phyloP scores from a whole-genome alignment of 2,329 filamentous ascomycete species.

The Fusarium marasasianum region DNA sequence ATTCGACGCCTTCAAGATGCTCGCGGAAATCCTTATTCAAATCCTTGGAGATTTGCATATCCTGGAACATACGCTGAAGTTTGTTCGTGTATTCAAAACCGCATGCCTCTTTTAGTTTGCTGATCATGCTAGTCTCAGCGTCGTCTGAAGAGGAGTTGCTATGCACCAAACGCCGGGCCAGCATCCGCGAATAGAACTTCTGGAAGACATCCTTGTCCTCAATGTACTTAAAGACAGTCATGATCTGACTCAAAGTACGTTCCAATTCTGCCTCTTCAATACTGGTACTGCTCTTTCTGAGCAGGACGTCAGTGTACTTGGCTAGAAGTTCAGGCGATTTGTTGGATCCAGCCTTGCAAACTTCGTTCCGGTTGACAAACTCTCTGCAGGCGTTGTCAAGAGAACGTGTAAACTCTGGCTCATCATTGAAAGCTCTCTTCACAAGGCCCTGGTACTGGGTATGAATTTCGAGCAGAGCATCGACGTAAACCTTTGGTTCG shows the following conservation, averaged over 20 bases:
- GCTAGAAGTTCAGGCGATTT: slow-evolving; percentile 94
- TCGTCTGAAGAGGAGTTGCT: slow-evolving; percentile 96
- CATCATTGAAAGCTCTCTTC: slow-evolving; percentile 90
- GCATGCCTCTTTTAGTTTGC: slow-evolving; percentile 97
- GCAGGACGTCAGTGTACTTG: slow-evolving; percentile 91
- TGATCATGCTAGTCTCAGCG: slow-evolving; percentile 99
- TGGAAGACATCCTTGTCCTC: slow-evolving; percentile 99
- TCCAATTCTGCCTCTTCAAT: slow-evolving; percentile 95
- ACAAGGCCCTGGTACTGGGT: slow-evolving; percentile 92
- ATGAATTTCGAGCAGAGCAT: slow-evolving; percentile 93
- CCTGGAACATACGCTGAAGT: slow-evolving; percentile 99
- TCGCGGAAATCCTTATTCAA: slow-evolving; percentile 90
- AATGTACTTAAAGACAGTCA: slow-evolving; percentile 99
- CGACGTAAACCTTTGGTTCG: slow-evolving; percentile 96
- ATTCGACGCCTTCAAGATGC: slow-evolving; percentile 65
- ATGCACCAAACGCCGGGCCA: slow-evolving; percentile 93
- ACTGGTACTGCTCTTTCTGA: slow-evolving; percentile 92
- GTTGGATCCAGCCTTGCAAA: slow-evolving; percentile 92
- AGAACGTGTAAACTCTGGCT: slow-evolving; percentile 95
- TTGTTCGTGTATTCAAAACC: slow-evolving; percentile 99
- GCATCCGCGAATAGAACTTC: slow-evolving; percentile 97
- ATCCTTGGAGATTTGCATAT: slow-evolving; percentile 99
- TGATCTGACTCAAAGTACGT: slow-evolving; percentile 87
- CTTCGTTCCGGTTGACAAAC: slow-evolving; percentile 97
- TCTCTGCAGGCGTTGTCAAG: slow-evolving; percentile 97